phyloP scores from a whole-genome alignment of 2,329 filamentous ascomycete species.

The Zymoseptoria pseudotritici region DNA sequence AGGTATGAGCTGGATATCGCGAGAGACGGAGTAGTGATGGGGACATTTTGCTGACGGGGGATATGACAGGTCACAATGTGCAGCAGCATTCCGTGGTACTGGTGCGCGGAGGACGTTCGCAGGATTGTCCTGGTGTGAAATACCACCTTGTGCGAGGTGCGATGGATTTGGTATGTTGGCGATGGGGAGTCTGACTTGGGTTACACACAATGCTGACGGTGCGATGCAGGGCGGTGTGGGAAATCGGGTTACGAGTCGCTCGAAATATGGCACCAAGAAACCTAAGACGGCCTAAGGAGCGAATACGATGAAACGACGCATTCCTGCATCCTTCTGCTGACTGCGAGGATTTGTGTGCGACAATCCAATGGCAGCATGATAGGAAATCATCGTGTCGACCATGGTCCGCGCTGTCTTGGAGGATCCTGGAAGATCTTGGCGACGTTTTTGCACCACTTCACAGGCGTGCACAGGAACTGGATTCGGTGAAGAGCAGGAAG shows the following conservation, averaged over 20 bases:
- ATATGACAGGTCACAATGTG: constrained; percentile 70
- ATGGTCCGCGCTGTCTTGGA: background rate
- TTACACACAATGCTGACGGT: background rate
- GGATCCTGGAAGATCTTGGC: background rate
- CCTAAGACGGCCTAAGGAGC: constrained; percentile 64
- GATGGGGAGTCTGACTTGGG: background rate
- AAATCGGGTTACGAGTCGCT: constrained; percentile 73
- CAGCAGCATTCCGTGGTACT: constrained; percentile 98
- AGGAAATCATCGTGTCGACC: background rate
- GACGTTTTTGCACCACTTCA: background rate
- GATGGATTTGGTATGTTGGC: constrained; percentile 72
- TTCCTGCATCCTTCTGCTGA: background rate
- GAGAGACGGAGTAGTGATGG: background rate
- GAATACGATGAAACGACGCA: too few species aligned
- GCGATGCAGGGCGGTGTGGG: constrained; percentile 72
- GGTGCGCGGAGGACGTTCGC: constrained; percentile 82
- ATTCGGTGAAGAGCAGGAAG: background rate
- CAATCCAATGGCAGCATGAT: background rate
- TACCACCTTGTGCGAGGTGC: constrained; percentile 90
- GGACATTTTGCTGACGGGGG: constrained; percentile 7
- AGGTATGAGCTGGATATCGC: constrained; percentile 42
- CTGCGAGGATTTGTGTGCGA: background rate
- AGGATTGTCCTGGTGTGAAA: constrained; percentile 97
- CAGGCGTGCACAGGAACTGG: background rate
- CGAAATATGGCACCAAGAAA: constrained; percentile 98